Conservation (phyloP, 1,284 basidiomycete genomes). For the Porogramme epimiltina region DNA sequence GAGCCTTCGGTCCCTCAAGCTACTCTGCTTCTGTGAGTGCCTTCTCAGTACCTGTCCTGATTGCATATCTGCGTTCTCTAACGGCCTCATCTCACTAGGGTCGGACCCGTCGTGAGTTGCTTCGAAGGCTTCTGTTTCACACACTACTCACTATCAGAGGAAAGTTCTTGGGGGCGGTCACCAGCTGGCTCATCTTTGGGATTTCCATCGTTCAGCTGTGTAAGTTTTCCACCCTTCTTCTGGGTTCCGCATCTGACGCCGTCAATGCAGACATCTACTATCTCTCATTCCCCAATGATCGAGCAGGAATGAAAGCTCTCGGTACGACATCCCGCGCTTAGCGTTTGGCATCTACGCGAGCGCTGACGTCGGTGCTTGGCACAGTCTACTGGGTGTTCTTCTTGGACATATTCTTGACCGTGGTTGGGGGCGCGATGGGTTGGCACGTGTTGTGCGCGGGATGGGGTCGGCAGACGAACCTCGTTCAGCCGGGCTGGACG, state of each 20-base stretch:
- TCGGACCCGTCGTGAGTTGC: slow-evolving; percentile 6
- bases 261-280: too few relatives aligned
- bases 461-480: slow-evolving; percentile 7
- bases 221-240: not conserved
- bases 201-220: slow-evolving; percentile 9
- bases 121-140: not conserved
- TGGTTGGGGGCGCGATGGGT: slow-evolving; percentile 7
- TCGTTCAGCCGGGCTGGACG: slow-evolving; percentile 16
- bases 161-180: slow-evolving; percentile 3
- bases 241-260: not conserved
- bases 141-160: not conserved
- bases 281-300: slow-evolving; percentile 13
- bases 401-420: slow-evolving; percentile 15
- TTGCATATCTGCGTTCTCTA: not conserved
- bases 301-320: not conserved
- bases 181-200: slow-evolving; percentile 9
- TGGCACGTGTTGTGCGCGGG: slow-evolving; percentile 14
- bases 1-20: slow-evolving; percentile 4
- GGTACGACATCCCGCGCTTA: not conserved
- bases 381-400: slow-evolving; percentile 17
- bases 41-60: not conserved
- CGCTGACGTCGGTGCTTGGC: not conserved
- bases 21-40: slow-evolving; percentile 5
- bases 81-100: not conserved
- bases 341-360: not conserved